These are phyloP conservation scores for Rhinocladiella similis DNA, from an alignment of 2,329 filamentous ascomycete species.

Conservation along the genomic window DNA sequence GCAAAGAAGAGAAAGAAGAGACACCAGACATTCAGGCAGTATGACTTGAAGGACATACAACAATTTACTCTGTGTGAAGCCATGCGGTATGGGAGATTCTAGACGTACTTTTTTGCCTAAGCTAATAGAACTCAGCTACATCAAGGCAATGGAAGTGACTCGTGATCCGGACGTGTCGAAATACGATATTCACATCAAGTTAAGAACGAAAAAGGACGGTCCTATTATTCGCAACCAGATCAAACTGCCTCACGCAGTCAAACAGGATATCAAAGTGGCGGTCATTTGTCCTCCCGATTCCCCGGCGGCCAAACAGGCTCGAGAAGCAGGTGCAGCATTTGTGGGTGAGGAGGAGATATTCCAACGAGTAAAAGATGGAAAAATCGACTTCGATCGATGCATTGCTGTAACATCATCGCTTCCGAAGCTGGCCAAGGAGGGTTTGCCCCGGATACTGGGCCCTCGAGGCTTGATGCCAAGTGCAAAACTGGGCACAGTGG, in stretches of 20 bases:
- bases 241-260: constrained; percentile 83
- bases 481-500: constrained; percentile 82
- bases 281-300: constrained; percentile 88
- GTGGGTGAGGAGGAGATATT: constrained; percentile 88
- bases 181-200: constrained; percentile 83
- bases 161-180: constrained; percentile 70
- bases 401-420: constrained; percentile 82
- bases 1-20: constrained; percentile 65
- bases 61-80: constrained; percentile 87
- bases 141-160: constrained; percentile 90
- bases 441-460: constrained; percentile 77
- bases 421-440: constrained; percentile 76
- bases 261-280: constrained; percentile 83
- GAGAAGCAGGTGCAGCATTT: constrained; percentile 73
- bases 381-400: constrained; percentile 83
- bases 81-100: constrained; percentile 62
- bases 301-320: constrained; percentile 70
- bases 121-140: constrained; percentile 60
- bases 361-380: constrained; percentile 70
- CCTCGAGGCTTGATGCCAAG: constrained; percentile 92
- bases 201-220: constrained; percentile 82
- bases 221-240: constrained; percentile 85
- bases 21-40: constrained; percentile 64
- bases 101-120: neutral
- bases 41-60: constrained; percentile 64